phyloP scores from a whole-genome alignment of 1,284 basidiomycete genomes.

The Sphagnurus paluster region DNA sequence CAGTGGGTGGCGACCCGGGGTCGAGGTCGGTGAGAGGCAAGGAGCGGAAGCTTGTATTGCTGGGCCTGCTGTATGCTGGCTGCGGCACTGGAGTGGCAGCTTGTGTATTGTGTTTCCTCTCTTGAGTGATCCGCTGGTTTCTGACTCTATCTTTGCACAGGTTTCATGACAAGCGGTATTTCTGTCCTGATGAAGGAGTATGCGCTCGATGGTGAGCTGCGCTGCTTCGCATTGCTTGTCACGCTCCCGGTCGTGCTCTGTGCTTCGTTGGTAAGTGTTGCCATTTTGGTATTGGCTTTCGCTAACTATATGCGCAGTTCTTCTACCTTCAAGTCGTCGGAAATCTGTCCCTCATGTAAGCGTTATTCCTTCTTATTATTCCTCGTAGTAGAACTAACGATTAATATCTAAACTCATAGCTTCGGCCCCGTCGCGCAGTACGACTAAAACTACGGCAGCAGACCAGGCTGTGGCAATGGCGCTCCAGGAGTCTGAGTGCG shows the following conservation, averaged over 20 bases:
- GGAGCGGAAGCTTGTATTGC: conserved; percentile 46
- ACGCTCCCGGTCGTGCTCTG: conserved; percentile 72
- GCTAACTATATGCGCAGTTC: conserved; percentile 58
- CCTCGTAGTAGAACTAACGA: too few species aligned
- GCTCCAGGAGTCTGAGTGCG: neutral
- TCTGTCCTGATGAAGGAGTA: conserved; percentile 64
- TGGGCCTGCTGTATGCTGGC: conserved; percentile 78
- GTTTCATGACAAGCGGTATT: conserved; percentile 58
- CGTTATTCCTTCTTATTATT: too few species aligned
- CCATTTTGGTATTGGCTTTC: too few species aligned
- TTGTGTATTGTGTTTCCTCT: conserved; percentile 51
- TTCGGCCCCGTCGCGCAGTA: conserved; percentile 77
- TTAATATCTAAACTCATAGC: conserved; percentile 27
- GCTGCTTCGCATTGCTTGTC: conserved; percentile 63
- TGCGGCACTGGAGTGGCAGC: conserved; percentile 61
- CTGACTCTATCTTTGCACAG: conserved; percentile 29
- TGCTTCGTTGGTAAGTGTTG: conserved; percentile 61
- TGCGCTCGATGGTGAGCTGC: conserved; percentile 62
- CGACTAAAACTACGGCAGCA: conserved; percentile 55
- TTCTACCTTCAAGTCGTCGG: conserved; percentile 68
- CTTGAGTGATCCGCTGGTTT: neutral
- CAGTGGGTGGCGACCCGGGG: conserved; percentile 34
- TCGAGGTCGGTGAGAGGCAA: conserved; percentile 32
- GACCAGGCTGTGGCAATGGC: neutral
- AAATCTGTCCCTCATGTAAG: conserved; percentile 55